Conservation (phyloP, 1,284 basidiomycete genomes). For the Ustilago tritici region DNA sequence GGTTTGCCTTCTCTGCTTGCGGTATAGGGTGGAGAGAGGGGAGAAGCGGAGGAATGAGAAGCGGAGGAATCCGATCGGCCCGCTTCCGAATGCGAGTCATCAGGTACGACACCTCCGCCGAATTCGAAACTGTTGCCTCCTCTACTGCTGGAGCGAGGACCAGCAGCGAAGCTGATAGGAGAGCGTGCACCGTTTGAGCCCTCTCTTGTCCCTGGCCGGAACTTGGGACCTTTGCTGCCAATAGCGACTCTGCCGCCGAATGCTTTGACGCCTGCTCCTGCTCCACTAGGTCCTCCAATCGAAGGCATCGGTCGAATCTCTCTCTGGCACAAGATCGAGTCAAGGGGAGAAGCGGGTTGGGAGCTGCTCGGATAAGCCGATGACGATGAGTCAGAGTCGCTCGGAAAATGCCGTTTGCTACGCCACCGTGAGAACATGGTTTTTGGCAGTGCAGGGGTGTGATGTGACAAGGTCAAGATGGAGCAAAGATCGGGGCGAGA, state of each 20-base stretch:
- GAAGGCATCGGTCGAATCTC: slow-evolving; percentile 13
- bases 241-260: slow-evolving; percentile 25
- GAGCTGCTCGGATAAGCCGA: slow-evolving; percentile 22
- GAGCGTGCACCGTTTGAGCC: slow-evolving; percentile 19
- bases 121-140: slow-evolving; percentile 36
- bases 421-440: slow-evolving; percentile 52
- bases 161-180: slow-evolving; percentile 41
- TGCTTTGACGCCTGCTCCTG: slow-evolving; percentile 24
- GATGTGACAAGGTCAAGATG: not conserved
- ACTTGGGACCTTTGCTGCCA: slow-evolving; percentile 32
- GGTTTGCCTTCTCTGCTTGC: slow-evolving; percentile 3
- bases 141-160: slow-evolving; percentile 35
- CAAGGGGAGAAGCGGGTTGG: slow-evolving; percentile 12
- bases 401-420: slow-evolving; percentile 42
- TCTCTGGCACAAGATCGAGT: slow-evolving; percentile 12
- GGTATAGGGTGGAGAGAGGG: slow-evolving; percentile 15
- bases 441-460: not conserved
- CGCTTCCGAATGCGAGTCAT: slow-evolving; percentile 30
- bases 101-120: slow-evolving; percentile 47
- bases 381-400: slow-evolving; percentile 30
- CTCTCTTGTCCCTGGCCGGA: slow-evolving; percentile 27
- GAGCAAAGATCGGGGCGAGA: too few relatives aligned
- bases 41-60: slow-evolving; percentile 12
- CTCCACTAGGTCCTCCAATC: slow-evolving; percentile 1
- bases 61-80: slow-evolving; percentile 21